Evolutionary conservation across 495 filamentous ascomycete genomes (phyloP).

Genomic region (Xylaria sp.): DNA sequence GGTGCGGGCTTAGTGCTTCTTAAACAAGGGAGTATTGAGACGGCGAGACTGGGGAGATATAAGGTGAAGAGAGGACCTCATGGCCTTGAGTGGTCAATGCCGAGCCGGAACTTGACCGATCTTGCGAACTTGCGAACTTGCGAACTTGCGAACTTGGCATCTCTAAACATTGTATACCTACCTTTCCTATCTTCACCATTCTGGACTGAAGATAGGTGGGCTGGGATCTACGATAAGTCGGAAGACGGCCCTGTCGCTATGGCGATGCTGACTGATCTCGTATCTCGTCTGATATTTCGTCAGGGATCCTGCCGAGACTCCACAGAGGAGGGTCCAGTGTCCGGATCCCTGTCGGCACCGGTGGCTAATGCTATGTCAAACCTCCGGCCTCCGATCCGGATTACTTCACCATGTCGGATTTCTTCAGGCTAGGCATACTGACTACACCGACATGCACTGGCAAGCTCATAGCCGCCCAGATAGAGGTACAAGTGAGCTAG

Average conservation of each 20-base stretch:
- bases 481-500: neutral
- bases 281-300: neutral
- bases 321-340: neutral
- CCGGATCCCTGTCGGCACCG: slow-evolving; percentile 1
- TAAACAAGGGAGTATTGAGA: neutral
- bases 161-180: neutral
- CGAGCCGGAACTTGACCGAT: neutral
- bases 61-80: neutral
- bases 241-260: neutral
- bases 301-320: neutral
- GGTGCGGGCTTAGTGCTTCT: neutral
- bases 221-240: neutral
- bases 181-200: neutral
- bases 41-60: neutral
- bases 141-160: neutral
- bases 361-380: neutral
- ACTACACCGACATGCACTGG: neutral
- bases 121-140: too few relatives aligned
- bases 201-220: neutral
- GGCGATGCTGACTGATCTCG: neutral
- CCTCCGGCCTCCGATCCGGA: neutral
- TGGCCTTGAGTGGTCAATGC: neutral
- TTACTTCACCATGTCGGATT: neutral
- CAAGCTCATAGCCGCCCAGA: neutral
- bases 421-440: neutral